Evolutionary conservation across 257 asterid genomes (phyloP).

Genomic region (Paraleonurus japonicus): DNA sequence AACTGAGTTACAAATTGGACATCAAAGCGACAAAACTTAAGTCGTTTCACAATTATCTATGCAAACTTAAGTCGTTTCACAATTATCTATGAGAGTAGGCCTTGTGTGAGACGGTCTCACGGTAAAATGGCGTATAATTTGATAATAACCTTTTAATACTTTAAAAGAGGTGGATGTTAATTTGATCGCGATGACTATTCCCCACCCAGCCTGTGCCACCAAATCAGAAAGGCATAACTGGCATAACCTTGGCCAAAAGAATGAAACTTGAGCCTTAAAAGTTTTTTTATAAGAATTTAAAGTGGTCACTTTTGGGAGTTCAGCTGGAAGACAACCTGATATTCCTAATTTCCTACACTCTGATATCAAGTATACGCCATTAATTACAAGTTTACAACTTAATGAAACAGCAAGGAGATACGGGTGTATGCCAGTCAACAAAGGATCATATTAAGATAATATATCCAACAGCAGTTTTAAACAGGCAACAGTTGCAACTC

Average conservation of each 20-base stretch:
- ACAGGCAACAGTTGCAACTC: constrained; percentile 27
- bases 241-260: not conserved
- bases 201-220: not conserved
- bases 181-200: too few relatives aligned
- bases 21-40: not conserved
- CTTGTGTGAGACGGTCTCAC: too few relatives aligned
- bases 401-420: not conserved
- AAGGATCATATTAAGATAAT: constrained; percentile 26
- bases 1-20: not conserved
- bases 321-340: not conserved
- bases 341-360: not conserved
- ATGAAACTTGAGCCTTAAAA: not conserved
- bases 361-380: not conserved
- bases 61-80: too few relatives aligned
- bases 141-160: too few relatives aligned
- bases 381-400: not conserved
- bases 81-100: too few relatives aligned
- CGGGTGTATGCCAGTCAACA: constrained; percentile 15
- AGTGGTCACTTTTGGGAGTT: not conserved
- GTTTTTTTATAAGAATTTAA: not conserved
- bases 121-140: too few relatives aligned
- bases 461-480: constrained; percentile 30
- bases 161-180: too few relatives aligned
- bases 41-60: too few relatives aligned
- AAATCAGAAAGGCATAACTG: not conserved